Conservation (phyloP, 257 asterid species). For the Cinchona pubescens region DNA sequence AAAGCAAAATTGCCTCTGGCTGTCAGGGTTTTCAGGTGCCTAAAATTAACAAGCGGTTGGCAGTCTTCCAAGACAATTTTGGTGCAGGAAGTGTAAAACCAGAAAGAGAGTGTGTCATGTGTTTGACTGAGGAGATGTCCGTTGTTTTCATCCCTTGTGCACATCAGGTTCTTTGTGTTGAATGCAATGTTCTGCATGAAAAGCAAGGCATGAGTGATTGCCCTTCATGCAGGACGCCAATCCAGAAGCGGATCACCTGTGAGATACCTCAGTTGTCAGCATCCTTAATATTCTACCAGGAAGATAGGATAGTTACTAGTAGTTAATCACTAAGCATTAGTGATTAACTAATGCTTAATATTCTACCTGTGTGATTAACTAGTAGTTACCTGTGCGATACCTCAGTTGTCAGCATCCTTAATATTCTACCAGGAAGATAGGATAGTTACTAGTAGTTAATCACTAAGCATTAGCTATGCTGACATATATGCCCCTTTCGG, state of each 20-base stretch:
- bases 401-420: conserved; percentile 16
- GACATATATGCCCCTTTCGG: not conserved
- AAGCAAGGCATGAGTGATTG: conserved; percentile 68
- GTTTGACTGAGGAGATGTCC: conserved; percentile 61
- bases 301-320: not conserved
- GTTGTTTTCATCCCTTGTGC: conserved; percentile 84
- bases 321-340: not conserved
- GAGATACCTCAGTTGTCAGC: conserved; percentile 24
- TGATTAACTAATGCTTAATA: no score
- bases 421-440: not conserved
- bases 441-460: not conserved
- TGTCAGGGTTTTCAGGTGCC: conserved; percentile 28
- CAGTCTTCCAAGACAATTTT: conserved; percentile 41
- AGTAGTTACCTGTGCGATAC: conserved; percentile 38
- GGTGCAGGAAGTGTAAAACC: conserved; percentile 33
- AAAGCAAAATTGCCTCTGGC: conserved; percentile 11
- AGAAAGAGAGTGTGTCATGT: conserved; percentile 89
- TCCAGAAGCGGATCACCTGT: conserved; percentile 49
- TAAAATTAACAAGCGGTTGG: conserved; percentile 34
- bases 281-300: not conserved
- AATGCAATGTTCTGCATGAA: conserved; percentile 56
- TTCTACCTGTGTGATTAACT: no score
- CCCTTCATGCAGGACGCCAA: conserved; percentile 72
- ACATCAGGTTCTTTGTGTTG: conserved; percentile 69
- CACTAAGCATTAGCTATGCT: conserved; percentile 4